A percentile compares a stretch with the other conserved stretches of the same genome.
These are phyloP conservation scores for Mycena haematopus DNA, from an alignment of 768 basidiomycete genomes.

Conservation along the genomic window DNA sequence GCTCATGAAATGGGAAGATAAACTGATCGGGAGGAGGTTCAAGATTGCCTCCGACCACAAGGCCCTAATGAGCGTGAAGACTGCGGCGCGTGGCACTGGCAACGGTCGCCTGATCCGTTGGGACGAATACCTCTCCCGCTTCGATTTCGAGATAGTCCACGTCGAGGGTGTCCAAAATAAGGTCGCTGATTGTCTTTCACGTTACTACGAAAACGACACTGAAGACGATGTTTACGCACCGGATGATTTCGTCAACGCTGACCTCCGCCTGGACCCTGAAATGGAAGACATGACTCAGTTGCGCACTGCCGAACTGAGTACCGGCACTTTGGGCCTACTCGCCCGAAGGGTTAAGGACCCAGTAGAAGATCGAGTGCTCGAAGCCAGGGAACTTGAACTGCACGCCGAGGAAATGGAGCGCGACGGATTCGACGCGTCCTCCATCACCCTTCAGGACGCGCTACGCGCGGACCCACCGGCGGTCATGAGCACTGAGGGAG, in stretches of 20 bases:
- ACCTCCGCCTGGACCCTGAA: neutral
- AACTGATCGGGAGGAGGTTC: neutral
- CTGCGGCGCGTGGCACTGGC: neutral
- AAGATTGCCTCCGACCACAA: neutral
- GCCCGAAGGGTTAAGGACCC: neutral
- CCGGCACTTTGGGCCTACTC: neutral
- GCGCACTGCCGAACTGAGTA: neutral
- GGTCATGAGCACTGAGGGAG: neutral
- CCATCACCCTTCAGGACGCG: neutral
- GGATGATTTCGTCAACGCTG: neutral
- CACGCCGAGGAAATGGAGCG: neutral
- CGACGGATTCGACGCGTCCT: neutral
- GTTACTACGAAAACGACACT: neutral
- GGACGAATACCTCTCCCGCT: slow-evolving; percentile 29
- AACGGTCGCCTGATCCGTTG: slow-evolving; percentile 1
- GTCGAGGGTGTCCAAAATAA: no score
- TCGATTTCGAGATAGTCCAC: slow-evolving; percentile 6
- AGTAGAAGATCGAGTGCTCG: neutral
- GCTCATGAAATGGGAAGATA: neutral
- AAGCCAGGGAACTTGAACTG: neutral
- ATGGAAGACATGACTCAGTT: neutral
- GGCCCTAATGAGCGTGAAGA: neutral
- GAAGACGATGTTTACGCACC: neutral
- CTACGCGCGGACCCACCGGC: neutral
- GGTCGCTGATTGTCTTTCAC: neutral